Conservation (phyloP, 2,329 filamentous ascomycete genomes). For the Trichophyton rubrum region DNA sequence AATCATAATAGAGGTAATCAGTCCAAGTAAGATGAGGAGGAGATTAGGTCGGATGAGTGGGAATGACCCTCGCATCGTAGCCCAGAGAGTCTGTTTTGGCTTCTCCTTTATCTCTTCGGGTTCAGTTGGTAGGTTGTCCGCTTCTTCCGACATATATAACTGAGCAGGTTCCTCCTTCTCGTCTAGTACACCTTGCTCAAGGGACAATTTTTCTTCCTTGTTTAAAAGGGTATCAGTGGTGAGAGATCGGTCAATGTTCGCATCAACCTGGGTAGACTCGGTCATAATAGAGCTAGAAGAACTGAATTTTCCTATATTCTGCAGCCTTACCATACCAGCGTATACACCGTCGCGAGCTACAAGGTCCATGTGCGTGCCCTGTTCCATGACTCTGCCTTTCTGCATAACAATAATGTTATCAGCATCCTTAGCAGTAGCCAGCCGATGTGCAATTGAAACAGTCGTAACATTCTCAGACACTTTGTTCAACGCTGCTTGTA, state of each 20-base stretch:
- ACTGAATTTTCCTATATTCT: constrained; percentile 22
- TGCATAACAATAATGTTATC: constrained; percentile 29
- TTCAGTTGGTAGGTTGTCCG: background rate
- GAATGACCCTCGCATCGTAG: constrained; percentile 21
- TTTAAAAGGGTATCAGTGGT: background rate
- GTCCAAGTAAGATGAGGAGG: constrained; percentile 31
- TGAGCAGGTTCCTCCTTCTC: constrained; percentile 1
- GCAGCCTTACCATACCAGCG: constrained; percentile 39
- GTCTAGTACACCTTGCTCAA: background rate
- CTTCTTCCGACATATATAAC: background rate
- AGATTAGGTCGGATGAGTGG: constrained; percentile 32
- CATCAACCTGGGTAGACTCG: background rate
- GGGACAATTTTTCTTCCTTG: background rate
- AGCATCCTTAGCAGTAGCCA: constrained; percentile 26
- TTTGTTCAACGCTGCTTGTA: constrained; percentile 23
- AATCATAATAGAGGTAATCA: constrained; percentile 38
- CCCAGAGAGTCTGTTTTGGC: constrained; percentile 13
- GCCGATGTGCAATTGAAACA: constrained; percentile 27
- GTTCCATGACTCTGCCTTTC: constrained; percentile 23
- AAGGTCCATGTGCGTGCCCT: constrained; percentile 25
- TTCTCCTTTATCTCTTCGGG: background rate
- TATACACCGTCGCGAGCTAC: constrained; percentile 30
- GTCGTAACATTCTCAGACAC: constrained; percentile 22
- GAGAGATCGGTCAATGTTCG: background rate
- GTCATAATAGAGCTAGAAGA: constrained; percentile 7